Conservation (phyloP, 176 grass and related monocot genomes). For the Ampelocalamus luodianensis region DNA sequence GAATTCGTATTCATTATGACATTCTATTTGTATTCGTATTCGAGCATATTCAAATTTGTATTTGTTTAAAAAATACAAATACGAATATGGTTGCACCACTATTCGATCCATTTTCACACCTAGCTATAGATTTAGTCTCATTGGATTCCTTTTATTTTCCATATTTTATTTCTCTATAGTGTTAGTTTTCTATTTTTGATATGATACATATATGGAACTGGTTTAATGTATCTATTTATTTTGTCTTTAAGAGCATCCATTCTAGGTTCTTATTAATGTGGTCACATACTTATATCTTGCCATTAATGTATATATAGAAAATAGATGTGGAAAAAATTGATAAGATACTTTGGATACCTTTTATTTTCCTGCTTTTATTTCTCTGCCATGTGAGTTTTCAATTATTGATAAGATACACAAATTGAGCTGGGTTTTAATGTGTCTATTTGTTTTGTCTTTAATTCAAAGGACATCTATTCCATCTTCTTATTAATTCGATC, state of each 20-base stretch:
- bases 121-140: background rate
- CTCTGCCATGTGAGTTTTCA: background rate
- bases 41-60: too few relatives aligned
- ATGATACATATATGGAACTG: background rate
- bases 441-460: background rate
- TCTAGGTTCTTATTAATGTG: background rate
- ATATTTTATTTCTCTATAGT: background rate
- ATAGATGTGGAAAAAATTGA: background rate
- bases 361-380: background rate
- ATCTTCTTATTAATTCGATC: background rate
- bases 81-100: too few relatives aligned
- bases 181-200: background rate
- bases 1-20: too few relatives aligned
- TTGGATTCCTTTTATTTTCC: background rate
- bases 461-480: background rate
- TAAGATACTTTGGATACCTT: background rate
- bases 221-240: background rate
- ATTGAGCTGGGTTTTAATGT: background rate
- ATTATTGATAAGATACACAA: background rate
- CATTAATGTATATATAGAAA: background rate
- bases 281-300: background rate
- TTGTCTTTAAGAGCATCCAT: background rate
- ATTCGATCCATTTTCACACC: too few relatives aligned
- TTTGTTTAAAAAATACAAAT: too few relatives aligned
- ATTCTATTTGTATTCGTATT: too few relatives aligned